These are phyloP conservation scores for Talaromyces atroroseus DNA, from an alignment of 2,329 filamentous ascomycete species.

Conservation along the genomic window DNA sequence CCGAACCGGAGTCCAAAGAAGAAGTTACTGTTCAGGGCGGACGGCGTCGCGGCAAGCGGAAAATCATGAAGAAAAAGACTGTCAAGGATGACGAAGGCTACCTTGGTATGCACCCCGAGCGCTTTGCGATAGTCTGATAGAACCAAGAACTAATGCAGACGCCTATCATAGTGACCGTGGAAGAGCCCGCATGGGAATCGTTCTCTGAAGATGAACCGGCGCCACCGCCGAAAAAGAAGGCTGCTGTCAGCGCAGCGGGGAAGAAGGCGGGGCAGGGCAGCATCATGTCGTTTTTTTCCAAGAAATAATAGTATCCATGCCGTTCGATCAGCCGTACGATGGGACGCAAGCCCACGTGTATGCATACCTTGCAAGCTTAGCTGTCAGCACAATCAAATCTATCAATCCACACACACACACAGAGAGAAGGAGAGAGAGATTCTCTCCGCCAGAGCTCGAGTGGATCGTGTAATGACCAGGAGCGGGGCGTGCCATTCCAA, in stretches of 20 bases:
- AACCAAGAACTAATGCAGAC: conserved; percentile 6
- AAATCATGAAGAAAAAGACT: conserved; percentile 82
- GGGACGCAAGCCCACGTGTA: no score
- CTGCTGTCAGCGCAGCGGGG: conserved; percentile 43
- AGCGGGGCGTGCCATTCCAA: no score
- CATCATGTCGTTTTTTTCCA: conserved; percentile 89
- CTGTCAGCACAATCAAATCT: no score
- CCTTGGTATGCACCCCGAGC: conserved; percentile 58
- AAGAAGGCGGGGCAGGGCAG: conserved; percentile 63
- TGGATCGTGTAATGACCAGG: no score
- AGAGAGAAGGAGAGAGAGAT: no score
- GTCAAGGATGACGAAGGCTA: conserved; percentile 86
- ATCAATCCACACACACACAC: no score
- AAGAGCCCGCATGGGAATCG: conserved; percentile 81
- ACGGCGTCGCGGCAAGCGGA: conserved; percentile 68
- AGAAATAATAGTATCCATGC: conserved; percentile 51
- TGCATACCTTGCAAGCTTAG: neutral
- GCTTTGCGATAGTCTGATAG: neutral
- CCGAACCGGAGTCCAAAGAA: conserved; percentile 44
- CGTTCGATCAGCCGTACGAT: no score
- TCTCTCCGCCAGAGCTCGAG: no score
- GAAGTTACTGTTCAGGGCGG: conserved; percentile 56
- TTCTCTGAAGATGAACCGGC: conserved; percentile 82
- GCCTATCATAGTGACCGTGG: conserved; percentile 66
- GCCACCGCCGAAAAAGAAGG: conserved; percentile 44